These are phyloP conservation scores for Populus pruinosa DNA, from an alignment of 345 rosid species.

Conservation along the genomic window DNA sequence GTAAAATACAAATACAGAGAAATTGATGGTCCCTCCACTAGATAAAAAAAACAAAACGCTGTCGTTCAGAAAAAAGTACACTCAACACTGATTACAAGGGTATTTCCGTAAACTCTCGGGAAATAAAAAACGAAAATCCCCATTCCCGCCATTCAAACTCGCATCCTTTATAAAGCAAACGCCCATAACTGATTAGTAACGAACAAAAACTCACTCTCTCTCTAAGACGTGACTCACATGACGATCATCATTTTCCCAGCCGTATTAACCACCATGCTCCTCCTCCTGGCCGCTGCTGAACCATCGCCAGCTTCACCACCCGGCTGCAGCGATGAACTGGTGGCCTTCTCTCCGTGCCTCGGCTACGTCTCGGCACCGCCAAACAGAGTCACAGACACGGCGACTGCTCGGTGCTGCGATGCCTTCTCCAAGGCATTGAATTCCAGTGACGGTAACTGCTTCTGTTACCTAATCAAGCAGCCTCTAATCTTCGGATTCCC, in stretches of 20 bases:
- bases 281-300: conserved; percentile 13
- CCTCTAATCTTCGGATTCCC: conserved; percentile 77
- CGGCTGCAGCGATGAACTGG: conserved; percentile 49
- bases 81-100: neutral
- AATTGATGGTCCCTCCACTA: neutral
- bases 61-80: neutral
- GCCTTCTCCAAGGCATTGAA: conserved; percentile 42
- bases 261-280: conserved; percentile 14
- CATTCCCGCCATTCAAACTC: neutral
- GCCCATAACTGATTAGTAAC: neutral
- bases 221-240: neutral
- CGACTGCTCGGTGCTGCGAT: conserved; percentile 54
- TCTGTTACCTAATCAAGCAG: conserved; percentile 64
- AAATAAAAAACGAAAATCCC: neutral
- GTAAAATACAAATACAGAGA: neutral
- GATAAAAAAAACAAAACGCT: neutral
- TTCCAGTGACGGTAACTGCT: conserved; percentile 47
- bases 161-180: neutral
- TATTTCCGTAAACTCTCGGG: neutral
- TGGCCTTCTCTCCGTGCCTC: conserved; percentile 74
- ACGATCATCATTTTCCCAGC: neutral
- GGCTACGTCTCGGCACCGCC: conserved; percentile 63
- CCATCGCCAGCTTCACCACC: conserved; percentile 25
- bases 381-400: conserved; percentile 43
- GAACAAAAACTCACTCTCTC: neutral